phyloP scores from a whole-genome alignment of 306 rosid species.

The Quercus rubra region DNA sequence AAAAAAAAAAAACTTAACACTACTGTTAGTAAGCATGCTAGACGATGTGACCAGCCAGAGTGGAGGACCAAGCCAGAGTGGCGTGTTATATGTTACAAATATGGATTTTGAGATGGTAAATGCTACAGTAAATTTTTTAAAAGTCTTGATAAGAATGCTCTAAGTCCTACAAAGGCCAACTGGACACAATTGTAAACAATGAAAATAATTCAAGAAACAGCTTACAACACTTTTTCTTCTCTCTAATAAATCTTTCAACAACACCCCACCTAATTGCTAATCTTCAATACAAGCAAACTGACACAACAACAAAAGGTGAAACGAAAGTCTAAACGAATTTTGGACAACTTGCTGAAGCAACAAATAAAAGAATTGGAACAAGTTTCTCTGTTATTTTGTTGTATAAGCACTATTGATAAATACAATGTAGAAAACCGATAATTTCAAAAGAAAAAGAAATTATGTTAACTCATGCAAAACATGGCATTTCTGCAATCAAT shows the following conservation, averaged over 20 bases:
- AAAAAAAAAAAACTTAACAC: too few relatives aligned
- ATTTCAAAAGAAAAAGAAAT: conserved; percentile 12
- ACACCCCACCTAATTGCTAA: neutral
- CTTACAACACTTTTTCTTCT: neutral
- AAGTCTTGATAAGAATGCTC: too few relatives aligned
- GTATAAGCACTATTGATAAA: conserved; percentile 36
- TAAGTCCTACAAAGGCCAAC: neutral
- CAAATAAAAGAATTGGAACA: conserved; percentile 45
- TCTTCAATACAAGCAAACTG: conserved; percentile 21
- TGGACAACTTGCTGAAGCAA: conserved; percentile 9
- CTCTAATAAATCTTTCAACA: neutral
- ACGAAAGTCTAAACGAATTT: conserved; percentile 16
- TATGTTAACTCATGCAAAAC: conserved; percentile 28
- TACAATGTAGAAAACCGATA: conserved; percentile 34
- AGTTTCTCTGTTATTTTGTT: conserved; percentile 20
- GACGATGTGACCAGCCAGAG: too few relatives aligned
- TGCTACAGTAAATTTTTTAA: too few relatives aligned
- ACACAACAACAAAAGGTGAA: conserved; percentile 30
- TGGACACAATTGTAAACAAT: neutral
- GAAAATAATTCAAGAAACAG: neutral
- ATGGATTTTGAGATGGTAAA: too few relatives aligned
- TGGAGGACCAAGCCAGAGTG: too few relatives aligned
- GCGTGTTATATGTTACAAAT: too few relatives aligned
- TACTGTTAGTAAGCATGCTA: too few relatives aligned
- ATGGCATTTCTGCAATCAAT: conserved; percentile 42